Percentiles rank a stretch among this genome's conserved stretches.
phyloP scores from a whole-genome alignment of 202 grass and related monocot species.

The Zoysia matrella region DNA sequence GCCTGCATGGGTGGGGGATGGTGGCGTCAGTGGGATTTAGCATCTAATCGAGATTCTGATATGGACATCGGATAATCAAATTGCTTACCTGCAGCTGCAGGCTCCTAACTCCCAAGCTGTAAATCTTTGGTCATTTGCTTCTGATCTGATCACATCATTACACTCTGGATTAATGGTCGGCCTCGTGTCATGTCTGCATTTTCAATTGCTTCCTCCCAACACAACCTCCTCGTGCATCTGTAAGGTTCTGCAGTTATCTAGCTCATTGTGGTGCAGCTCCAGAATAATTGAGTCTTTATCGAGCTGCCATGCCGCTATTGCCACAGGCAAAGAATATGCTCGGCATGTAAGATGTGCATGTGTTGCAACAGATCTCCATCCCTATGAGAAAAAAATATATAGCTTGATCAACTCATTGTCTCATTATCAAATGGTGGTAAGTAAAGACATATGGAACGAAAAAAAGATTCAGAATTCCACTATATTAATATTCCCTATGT shows the following conservation, averaged over 20 bases:
- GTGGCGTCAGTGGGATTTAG: background rate
- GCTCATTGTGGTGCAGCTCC: background rate
- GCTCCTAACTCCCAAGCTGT: background rate
- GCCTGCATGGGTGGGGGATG: background rate
- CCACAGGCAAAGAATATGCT: no score
- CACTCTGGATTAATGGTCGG: background rate
- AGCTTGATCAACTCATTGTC: no score
- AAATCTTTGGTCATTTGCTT: background rate
- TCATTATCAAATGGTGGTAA: no score
- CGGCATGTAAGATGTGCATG: no score
- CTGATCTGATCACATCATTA: background rate
- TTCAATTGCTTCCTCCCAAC: background rate
- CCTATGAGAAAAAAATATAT: no score
- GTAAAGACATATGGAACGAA: no score
- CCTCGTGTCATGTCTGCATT: background rate
- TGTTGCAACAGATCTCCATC: no score
- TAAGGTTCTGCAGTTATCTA: background rate
- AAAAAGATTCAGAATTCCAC: no score
- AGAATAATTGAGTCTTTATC: no score
- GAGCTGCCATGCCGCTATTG: no score
- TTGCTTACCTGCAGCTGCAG: background rate
- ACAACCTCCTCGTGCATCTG: background rate
- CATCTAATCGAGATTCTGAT: background rate
- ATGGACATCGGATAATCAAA: background rate
- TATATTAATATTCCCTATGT: no score